Conservation (phyloP, 208 protist genomes). For the Spongospora subterranea region DNA sequence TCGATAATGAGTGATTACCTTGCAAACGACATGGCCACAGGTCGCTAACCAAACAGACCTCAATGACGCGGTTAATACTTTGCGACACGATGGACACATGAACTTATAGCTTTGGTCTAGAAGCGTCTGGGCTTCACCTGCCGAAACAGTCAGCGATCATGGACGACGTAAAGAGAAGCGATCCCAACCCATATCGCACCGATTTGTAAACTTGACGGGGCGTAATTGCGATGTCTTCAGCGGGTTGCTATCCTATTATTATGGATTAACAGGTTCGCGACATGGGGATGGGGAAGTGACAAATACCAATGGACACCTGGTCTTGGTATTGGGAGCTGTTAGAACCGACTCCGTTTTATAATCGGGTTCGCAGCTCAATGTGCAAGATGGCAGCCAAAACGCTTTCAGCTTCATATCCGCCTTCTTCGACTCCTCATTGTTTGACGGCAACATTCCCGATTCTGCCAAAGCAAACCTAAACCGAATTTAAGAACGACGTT, state of each 20-base stretch:
- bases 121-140: neutral
- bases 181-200: neutral
- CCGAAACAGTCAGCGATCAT: neutral
- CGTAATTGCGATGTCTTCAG: constrained; percentile 22
- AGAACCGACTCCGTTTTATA: neutral
- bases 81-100: constrained; percentile 11
- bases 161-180: neutral
- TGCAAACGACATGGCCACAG: constrained; percentile 46
- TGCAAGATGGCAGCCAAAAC: constrained; percentile 15
- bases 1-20: no score
- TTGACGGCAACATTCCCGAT: neutral
- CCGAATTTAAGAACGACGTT: no score
- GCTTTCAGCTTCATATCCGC: neutral
- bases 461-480: neutral
- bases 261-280: neutral
- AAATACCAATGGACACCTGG: neutral
- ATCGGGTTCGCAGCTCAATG: constrained; percentile 32
- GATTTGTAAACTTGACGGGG: constrained; percentile 32
- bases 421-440: constrained; percentile 1
- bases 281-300: neutral
- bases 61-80: neutral
- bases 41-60: neutral
- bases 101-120: neutral
- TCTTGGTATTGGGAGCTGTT: neutral
- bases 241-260: neutral